A percentile compares a stretch with the other conserved stretches of the same genome.
Conservation (phyloP, 345 rosid genomes). For the Bretschneidera sinensis region DNA sequence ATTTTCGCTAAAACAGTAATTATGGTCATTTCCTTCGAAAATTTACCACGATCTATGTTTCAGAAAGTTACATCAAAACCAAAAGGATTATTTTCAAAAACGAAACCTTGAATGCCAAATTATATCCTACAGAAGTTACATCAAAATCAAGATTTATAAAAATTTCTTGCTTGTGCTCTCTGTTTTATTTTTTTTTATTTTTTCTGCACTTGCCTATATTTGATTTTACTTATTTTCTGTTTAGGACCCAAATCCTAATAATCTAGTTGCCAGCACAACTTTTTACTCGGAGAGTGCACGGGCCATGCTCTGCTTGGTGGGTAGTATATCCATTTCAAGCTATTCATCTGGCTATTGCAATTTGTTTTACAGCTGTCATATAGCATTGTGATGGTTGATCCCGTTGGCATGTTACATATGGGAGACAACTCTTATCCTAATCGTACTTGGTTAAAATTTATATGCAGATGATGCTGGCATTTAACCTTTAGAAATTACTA, state of each 20-base stretch:
- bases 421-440: not conserved
- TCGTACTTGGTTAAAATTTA: not conserved
- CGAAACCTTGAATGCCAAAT: too few relatives aligned
- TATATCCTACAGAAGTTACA: too few relatives aligned
- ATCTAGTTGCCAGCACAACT: constrained; percentile 90
- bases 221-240: constrained; percentile 8
- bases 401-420: too few relatives aligned
- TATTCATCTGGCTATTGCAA: constrained; percentile 5
- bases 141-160: too few relatives aligned
- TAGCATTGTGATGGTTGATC: not conserved
- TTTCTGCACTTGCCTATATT: not conserved
- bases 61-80: too few relatives aligned
- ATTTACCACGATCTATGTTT: too few relatives aligned
- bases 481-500: not conserved
- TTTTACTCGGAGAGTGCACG: constrained; percentile 76
- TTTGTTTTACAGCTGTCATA: not conserved
- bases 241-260: constrained; percentile 98
- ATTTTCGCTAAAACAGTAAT: too few relatives aligned
- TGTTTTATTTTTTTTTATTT: constrained; percentile 6
- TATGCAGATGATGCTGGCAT: not conserved
- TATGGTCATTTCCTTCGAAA: too few relatives aligned
- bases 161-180: not conserved
- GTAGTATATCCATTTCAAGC: constrained; percentile 16
- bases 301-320: constrained; percentile 92
- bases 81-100: too few relatives aligned